A percentile compares a stretch with the other conserved stretches of the same genome.
Conservation (phyloP, 306 rosid species). For the Quercus dentata region DNA sequence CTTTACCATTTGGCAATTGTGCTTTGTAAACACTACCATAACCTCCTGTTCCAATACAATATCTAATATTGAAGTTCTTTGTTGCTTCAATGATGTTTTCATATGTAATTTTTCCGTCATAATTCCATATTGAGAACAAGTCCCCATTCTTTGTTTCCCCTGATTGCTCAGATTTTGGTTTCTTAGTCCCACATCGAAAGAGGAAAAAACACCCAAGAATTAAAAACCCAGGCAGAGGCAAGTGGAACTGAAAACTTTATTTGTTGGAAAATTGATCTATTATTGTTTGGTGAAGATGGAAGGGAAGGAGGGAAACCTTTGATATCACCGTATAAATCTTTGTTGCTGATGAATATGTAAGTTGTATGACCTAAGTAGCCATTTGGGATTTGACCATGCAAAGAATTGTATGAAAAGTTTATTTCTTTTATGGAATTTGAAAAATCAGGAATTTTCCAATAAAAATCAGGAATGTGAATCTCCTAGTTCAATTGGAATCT, state of each 20-base stretch:
- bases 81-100: background rate
- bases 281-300: background rate
- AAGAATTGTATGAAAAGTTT: background rate
- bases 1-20: background rate
- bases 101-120: background rate
- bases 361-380: background rate
- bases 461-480: fast-evolving
- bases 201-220: background rate
- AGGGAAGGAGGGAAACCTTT: background rate
- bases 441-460: background rate
- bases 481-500: background rate
- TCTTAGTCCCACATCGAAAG: background rate
- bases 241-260: background rate
- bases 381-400: background rate
- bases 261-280: background rate
- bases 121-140: background rate
- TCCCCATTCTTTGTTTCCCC: background rate
- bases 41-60: constrained; percentile 9
- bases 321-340: background rate
- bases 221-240: background rate
- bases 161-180: background rate
- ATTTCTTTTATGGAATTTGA: background rate
- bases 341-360: background rate
- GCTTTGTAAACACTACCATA: constrained; percentile 7
- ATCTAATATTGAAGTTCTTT: background rate